Conservation (phyloP, 2,329 filamentous ascomycete species). For the Fusarium chlamydosporum region DNA sequence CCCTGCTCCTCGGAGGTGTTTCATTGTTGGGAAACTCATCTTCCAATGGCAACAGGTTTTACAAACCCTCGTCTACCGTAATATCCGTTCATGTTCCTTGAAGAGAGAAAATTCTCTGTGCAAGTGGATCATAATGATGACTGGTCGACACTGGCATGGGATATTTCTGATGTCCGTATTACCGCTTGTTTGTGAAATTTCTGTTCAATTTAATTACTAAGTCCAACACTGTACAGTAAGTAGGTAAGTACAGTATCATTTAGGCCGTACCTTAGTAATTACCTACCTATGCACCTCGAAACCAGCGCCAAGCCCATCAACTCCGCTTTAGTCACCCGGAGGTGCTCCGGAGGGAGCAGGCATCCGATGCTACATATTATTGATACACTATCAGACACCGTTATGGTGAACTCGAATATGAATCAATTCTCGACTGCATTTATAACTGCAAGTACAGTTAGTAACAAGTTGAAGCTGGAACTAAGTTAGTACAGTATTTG, state of each 20-base stretch:
- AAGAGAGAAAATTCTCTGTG: slow-evolving; percentile 13
- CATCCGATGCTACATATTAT: slow-evolving; percentile 6
- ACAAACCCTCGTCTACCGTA: not conserved
- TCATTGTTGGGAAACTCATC: not conserved
- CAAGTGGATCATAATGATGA: slow-evolving; percentile 13
- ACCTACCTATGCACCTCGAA: slow-evolving; percentile 3
- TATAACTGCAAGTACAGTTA: not conserved
- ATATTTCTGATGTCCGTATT: not conserved
- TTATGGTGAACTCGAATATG: not conserved
- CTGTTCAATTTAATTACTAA: slow-evolving; percentile 4
- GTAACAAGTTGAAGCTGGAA: not conserved
- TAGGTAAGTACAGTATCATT: not conserved
- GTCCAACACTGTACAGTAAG: not conserved
- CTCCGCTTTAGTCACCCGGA: slow-evolving; percentile 6
- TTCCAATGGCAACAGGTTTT: not conserved
- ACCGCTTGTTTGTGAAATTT: slow-evolving; percentile 6
- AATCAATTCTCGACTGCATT: not conserved
- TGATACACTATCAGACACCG: too few relatives aligned
- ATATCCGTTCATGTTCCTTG: not conserved
- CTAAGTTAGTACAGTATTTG: not conserved
- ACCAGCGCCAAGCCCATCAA: slow-evolving; percentile 5
- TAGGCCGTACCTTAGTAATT: not conserved
- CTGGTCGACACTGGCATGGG: not conserved
- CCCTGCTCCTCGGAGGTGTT: slow-evolving; percentile 2
- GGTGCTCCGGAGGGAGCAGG: slow-evolving; percentile 18